These are phyloP conservation scores for Cyberlindnera nakhonratchasimensis DNA, from an alignment of 805 yeast genomes.

Conservation along the genomic window DNA sequence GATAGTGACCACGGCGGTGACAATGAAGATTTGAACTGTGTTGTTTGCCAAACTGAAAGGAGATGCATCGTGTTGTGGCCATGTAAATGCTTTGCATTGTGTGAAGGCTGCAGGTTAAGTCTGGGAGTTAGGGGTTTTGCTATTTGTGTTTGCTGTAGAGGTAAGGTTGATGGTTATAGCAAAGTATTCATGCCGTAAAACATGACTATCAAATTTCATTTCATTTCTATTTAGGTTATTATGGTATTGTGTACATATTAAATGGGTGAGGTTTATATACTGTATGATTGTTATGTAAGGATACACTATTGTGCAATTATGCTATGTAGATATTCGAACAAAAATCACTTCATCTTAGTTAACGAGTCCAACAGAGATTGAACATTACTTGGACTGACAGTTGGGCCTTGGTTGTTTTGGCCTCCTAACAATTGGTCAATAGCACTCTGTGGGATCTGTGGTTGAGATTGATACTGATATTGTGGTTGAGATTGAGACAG, in stretches of 20 bases:
- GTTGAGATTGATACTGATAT: conserved; percentile 18
- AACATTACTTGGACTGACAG: conserved; percentile 30
- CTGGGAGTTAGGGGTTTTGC: conserved; percentile 69
- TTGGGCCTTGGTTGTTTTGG: conserved; percentile 1
- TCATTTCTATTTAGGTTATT: neutral
- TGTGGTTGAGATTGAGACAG: conserved; percentile 18
- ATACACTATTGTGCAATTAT: neutral
- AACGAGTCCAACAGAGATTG: conserved; percentile 37
- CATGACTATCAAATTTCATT: neutral
- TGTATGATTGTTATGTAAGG: no score
- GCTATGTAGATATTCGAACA: neutral
- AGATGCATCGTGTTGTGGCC: conserved; percentile 90
- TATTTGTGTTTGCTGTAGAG: conserved; percentile 83
- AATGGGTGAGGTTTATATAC: no score
- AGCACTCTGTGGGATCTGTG: conserved; percentile 10
- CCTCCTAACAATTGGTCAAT: conserved; percentile 5
- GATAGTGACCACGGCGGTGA: conserved; percentile 20
- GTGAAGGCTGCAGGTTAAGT: conserved; percentile 77
- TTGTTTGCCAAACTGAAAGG: conserved; percentile 72
- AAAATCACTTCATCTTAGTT: conserved; percentile 28
- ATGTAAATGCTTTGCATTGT: conserved; percentile 82
- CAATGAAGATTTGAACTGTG: conserved; percentile 52
- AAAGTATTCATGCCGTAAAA: conserved; percentile 32
- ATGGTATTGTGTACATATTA: neutral
- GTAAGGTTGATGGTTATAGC: conserved; percentile 58